These are phyloP conservation scores for Calonectria naviculata DNA, from an alignment of 2,329 filamentous ascomycete genomes.

Conservation along the genomic window DNA sequence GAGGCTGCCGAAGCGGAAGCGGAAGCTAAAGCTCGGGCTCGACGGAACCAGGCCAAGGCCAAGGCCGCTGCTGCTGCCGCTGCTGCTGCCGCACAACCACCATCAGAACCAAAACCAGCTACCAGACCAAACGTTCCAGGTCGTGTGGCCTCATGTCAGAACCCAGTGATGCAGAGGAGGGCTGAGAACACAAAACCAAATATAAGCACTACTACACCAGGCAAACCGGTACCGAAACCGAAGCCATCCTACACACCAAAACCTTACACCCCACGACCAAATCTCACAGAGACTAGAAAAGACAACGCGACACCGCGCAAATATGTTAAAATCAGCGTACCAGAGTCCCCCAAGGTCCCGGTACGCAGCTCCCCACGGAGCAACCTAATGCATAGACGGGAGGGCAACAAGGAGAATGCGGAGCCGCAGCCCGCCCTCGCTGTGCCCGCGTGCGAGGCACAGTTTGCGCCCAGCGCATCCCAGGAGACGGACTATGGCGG, in stretches of 20 bases:
- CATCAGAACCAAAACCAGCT: not conserved
- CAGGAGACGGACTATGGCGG: constrained; percentile 54
- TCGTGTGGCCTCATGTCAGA: not conserved
- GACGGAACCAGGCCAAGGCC: constrained; percentile 4
- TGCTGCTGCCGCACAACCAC: not conserved
- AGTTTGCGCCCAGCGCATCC: constrained; percentile 36
- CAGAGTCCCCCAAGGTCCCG: not conserved
- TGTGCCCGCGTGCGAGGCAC: not conserved
- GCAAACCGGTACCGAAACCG: not conserved
- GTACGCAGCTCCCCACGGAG: not conserved
- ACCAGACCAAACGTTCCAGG: not conserved
- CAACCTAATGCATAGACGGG: not conserved
- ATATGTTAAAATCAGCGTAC: not conserved
- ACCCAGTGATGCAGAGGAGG: not conserved
- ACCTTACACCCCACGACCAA: not conserved
- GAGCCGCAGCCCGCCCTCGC: constrained; percentile 5
- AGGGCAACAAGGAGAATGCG: constrained; percentile 40
- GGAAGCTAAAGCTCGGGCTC: constrained; percentile 15
- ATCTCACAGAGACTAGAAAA: not conserved
- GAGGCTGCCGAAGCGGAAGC: constrained; percentile 30
- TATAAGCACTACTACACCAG: not conserved
- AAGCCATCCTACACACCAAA: not conserved
- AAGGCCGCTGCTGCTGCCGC: not conserved
- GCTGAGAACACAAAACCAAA: not conserved
- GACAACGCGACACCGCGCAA: not conserved